Evolutionary conservation across 2,329 filamentous ascomycete genomes (phyloP).

Genomic region (Cladosporium velox): DNA sequence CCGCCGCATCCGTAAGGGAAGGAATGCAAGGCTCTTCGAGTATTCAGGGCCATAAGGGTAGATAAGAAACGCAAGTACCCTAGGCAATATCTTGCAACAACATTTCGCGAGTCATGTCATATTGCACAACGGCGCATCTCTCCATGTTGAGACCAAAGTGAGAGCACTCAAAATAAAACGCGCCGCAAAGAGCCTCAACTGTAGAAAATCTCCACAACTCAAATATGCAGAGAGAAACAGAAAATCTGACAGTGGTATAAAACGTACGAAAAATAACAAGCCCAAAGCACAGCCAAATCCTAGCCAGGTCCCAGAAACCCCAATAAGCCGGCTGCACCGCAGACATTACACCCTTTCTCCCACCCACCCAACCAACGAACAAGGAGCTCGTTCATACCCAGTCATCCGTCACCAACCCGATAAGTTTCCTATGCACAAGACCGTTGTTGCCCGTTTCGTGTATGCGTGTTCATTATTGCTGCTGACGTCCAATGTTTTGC

Average conservation of each 20-base stretch:
- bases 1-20: neutral
- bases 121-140: neutral
- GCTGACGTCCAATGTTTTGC: constrained; percentile 32
- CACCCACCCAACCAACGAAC: neutral
- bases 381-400: neutral
- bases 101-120: neutral
- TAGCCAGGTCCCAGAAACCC: neutral
- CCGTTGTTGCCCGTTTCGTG: neutral
- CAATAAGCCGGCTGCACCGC: neutral
- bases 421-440: constrained; percentile 5
- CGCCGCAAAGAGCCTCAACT: neutral
- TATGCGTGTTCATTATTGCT: constrained; percentile 21
- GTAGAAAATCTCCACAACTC: neutral
- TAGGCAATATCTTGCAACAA: neutral
- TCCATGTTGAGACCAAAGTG: neutral
- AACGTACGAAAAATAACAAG: constrained; percentile 3
- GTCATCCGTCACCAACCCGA: neutral
- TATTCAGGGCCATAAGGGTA: neutral
- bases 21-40: neutral
- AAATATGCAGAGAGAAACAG: neutral
- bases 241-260: constrained; percentile 3
- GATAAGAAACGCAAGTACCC: neutral
- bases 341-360: neutral
- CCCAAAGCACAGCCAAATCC: constrained; percentile 2
- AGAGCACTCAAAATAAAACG: neutral